Base-by-base conservation (phyloP, 2,329 filamentous ascomycete species). In the Xylaria sp. region DNA sequence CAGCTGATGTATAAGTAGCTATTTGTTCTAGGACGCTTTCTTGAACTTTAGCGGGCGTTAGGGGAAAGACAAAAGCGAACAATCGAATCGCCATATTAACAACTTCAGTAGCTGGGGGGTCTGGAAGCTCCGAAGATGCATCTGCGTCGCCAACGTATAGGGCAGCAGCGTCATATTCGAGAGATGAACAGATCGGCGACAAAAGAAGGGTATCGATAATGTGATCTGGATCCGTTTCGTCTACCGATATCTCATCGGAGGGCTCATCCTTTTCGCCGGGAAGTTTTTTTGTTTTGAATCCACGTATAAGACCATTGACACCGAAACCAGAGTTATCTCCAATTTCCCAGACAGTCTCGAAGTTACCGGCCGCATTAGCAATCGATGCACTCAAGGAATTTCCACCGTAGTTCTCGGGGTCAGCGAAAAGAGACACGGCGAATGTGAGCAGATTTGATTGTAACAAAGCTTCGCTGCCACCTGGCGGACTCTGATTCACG, bases 1-100 rank as follows among this genome's bases (percentile, higher is more conserved):
- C 87, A 1, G 93, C 90, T 0, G 92, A 90, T n/a, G 95, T 81
- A 71, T 96, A 96, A 0, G 92, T 95, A 15, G 91, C 90, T 48
- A 98, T 89, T 73, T 99, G 95, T 75, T 99, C 95, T 9, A 99
- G 80, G 48, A 96, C 92, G 72, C 94, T 97, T 75, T 99, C 95
- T 72, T 99, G 95, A 2, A 99, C 91, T 72, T 94, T 97, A 3
- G 92, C 84, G 0, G 91, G 90, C 46, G 96, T 96, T 9, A 97
- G 81, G 2, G 95, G 93, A 59, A 99, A 88, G 38, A 92, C 91
- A 54, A 96, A 91, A 1, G 93, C 92, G 74, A 99, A 99, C 0
- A 98, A 81, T 64, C 95, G 90, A 58, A 99, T 96, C 0, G 95
- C 93, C 71, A 94, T 88, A 72, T 99, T 97, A 63, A 98, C 91